A percentile compares a stretch with the other conserved stretches of the same genome.
These are phyloP conservation scores for Pyrrhoderma lamaoense DNA, from an alignment of 1,284 basidiomycete species.

Conservation along the genomic window DNA sequence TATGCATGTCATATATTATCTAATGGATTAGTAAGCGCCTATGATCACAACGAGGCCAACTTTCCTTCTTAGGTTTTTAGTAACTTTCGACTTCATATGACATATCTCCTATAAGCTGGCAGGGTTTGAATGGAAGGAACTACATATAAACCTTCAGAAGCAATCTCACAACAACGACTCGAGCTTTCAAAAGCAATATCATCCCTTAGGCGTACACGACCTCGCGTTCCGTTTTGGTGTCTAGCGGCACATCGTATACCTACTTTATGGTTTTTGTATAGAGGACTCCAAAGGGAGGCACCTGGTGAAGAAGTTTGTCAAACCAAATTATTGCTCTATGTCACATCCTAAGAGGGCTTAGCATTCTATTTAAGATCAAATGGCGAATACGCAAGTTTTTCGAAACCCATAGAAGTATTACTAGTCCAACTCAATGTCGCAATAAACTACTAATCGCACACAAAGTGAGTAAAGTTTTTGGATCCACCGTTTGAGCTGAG, in stretches of 20 bases:
- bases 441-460: conserved; percentile 43
- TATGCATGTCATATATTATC: too few species aligned
- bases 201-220: conserved; percentile 47
- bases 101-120: too few species aligned
- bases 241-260: conserved; percentile 70
- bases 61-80: too few species aligned
- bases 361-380: conserved; percentile 38
- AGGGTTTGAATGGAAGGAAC: background rate
- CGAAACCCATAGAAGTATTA: conserved; percentile 41
- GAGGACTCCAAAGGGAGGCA: conserved; percentile 54
- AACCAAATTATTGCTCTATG: background rate
- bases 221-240: conserved; percentile 60
- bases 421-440: conserved; percentile 40
- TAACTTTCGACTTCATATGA: too few species aligned
- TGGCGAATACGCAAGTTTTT: conserved; percentile 52
- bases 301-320: conserved; percentile 47
- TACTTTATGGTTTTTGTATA: conserved; percentile 68
- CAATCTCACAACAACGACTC: background rate
- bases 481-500: conserved; percentile 2
- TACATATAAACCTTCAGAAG: conserved; percentile 1
- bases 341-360: conserved; percentile 10
- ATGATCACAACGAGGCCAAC: too few species aligned
- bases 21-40: too few species aligned
- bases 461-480: conserved; percentile 33
- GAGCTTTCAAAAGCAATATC: conserved; percentile 31